phyloP scores from a whole-genome alignment of 1,139 yeast genomes.

The Hanseniaspora sp. region DNA sequence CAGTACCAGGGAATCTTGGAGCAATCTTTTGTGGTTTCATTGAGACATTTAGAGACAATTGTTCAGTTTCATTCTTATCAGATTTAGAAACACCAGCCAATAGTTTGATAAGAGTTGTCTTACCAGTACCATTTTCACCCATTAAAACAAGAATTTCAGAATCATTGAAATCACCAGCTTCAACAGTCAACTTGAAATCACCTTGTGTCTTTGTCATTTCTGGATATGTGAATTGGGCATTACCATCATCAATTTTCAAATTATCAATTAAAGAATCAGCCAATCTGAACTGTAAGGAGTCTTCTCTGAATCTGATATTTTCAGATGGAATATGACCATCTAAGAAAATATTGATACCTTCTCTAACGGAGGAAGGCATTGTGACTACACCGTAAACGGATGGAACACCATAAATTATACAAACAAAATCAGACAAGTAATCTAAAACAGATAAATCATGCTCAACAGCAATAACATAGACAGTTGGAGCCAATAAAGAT shows the following conservation, averaged over 20 bases:
- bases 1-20: constrained; percentile 96
- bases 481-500: constrained; percentile 61
- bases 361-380: constrained; percentile 89
- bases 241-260: constrained; percentile 66
- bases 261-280: constrained; percentile 82
- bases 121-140: constrained; percentile 99
- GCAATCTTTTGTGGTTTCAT: constrained; percentile 99
- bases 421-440: constrained; percentile 88
- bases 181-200: constrained; percentile 74
- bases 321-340: constrained; percentile 97
- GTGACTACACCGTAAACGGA: constrained; percentile 98
- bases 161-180: constrained; percentile 84
- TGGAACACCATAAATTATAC: constrained; percentile 94
- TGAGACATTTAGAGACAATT: constrained; percentile 82
- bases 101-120: constrained; percentile 89
- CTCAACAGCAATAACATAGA: constrained; percentile 89
- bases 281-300: constrained; percentile 84
- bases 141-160: constrained; percentile 96
- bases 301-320: constrained; percentile 91
- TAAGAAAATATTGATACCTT: constrained; percentile 94
- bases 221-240: constrained; percentile 54
- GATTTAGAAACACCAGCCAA: constrained; percentile 88
- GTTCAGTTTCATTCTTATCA: constrained; percentile 56
- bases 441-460: constrained; percentile 96
- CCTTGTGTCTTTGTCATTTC: constrained; percentile 84